phyloP scores from a whole-genome alignment of 177 flowering plant species.

The Vitis hybrid region DNA sequence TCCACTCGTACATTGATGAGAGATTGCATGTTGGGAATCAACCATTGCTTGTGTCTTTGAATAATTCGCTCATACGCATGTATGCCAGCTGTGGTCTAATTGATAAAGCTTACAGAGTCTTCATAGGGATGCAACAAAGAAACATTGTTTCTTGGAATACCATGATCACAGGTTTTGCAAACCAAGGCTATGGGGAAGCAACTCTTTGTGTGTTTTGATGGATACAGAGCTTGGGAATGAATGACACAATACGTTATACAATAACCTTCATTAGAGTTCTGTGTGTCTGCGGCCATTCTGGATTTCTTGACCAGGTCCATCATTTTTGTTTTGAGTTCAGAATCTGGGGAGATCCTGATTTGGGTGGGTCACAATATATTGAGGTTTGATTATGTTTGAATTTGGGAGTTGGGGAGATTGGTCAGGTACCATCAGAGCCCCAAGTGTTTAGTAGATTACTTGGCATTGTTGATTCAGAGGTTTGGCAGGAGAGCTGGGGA shows the following conservation, averaged over 20 bases:
- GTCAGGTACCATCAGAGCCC: slow-evolving; percentile 80
- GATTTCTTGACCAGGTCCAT: slow-evolving; percentile 55
- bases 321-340: not conserved
- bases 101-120: no score
- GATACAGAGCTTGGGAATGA: slow-evolving; percentile 38
- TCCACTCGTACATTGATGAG: no score
- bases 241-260: slow-evolving; percentile 41
- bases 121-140: no score
- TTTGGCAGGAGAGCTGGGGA: slow-evolving; percentile 86
- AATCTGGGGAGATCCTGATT: slow-evolving; percentile 52
- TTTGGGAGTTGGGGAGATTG: slow-evolving; percentile 70
- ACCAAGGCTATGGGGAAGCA: slow-evolving; percentile 18
- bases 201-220: slow-evolving; percentile 37
- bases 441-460: slow-evolving; percentile 73
- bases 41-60: no score
- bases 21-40: no score
- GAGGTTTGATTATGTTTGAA: slow-evolving; percentile 73
- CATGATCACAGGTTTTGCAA: no score
- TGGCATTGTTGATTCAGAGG: slow-evolving; percentile 67
- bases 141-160: no score
- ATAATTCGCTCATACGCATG: no score
- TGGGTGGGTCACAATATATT: slow-evolving; percentile 98
- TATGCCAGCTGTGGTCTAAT: no score
- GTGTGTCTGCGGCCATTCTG: slow-evolving; percentile 62
- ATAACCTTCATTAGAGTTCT: slow-evolving; percentile 55